Evolutionary conservation across 768 basidiomycete species (phyloP).

Genomic region (Collybia mongolica): DNA sequence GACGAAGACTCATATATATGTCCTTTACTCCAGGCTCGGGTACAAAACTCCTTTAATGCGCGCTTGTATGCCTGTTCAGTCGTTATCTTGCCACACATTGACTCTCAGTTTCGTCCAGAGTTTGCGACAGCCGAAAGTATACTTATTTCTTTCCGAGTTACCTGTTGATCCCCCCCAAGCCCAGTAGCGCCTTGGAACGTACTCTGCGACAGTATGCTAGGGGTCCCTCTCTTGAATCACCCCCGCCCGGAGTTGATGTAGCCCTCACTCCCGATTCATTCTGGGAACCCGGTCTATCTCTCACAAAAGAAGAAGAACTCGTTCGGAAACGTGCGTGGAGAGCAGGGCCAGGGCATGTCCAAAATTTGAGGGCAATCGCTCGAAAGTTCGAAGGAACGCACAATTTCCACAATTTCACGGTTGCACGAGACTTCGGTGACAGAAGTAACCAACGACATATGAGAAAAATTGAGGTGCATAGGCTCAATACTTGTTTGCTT

Average conservation of each 20-base stretch:
- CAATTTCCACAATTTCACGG: conserved; percentile 98
- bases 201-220: conserved; percentile 34
- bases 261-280: conserved; percentile 48
- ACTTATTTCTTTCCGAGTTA: conserved; percentile 97
- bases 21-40: conserved; percentile 45
- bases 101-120: conserved; percentile 37
- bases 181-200: conserved; percentile 59
- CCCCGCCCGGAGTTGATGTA: conserved; percentile 9
- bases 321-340: conserved; percentile 74
- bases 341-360: conserved; percentile 49
- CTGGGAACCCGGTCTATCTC: conserved; percentile 47
- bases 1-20: too few relatives aligned
- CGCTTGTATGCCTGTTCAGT: conserved; percentile 47
- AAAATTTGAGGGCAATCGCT: conserved; percentile 52
- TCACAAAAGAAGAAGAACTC: conserved; percentile 57
- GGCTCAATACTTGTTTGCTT: neutral
- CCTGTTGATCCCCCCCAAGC: conserved; percentile 86
- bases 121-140: conserved; percentile 95
- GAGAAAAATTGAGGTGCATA: conserved; percentile 75
- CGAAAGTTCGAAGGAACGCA: conserved; percentile 82
- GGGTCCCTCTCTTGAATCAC: conserved; percentile 18
- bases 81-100: conserved; percentile 8
- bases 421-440: conserved; percentile 83
- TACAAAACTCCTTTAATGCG: conserved; percentile 82
- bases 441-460: conserved; percentile 83